Conservation (phyloP, 2,329 filamentous ascomycete genomes). For the Penicillium fuscoglaucum region DNA sequence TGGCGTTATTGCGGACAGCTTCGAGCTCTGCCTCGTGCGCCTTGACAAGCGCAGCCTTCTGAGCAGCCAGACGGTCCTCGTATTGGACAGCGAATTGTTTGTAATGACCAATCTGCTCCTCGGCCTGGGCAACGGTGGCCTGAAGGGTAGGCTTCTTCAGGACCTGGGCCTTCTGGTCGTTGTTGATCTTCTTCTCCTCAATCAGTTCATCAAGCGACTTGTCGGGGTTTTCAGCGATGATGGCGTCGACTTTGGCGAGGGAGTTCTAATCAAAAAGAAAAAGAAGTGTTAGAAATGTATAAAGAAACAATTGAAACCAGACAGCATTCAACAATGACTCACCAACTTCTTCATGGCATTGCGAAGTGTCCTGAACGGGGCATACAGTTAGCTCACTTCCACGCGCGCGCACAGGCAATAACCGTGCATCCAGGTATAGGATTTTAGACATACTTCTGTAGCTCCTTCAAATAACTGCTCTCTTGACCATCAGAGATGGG, state of each 20-base stretch:
- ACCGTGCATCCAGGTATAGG: background rate
- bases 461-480: slow-evolving; percentile 78
- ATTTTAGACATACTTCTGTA: slow-evolving; percentile 72
- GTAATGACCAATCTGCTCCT: slow-evolving; percentile 62
- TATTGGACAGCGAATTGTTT: slow-evolving; percentile 61
- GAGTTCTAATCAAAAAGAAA: slow-evolving; percentile 46
- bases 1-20: slow-evolving; percentile 52
- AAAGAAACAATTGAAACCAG: background rate
- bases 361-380: slow-evolving; percentile 70
- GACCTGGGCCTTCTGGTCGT: slow-evolving; percentile 63
- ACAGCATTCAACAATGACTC: slow-evolving; percentile 38
- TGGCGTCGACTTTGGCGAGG: slow-evolving; percentile 60
- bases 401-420: slow-evolving; percentile 7
- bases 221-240: slow-evolving; percentile 61
- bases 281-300: slow-evolving; percentile 22
- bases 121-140: slow-evolving; percentile 55
- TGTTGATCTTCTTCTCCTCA: slow-evolving; percentile 62
- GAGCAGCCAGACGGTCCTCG: slow-evolving; percentile 55
- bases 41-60: slow-evolving; percentile 58
- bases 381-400: slow-evolving; percentile 16
- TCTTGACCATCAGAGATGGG: slow-evolving; percentile 59
- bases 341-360: slow-evolving; percentile 95
- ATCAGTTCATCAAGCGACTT: slow-evolving; percentile 64
- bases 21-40: slow-evolving; percentile 58
- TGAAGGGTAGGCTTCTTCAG: slow-evolving; percentile 64